Conservation (phyloP, 2,329 filamentous ascomycete genomes). For the Penicillium sp. region DNA sequence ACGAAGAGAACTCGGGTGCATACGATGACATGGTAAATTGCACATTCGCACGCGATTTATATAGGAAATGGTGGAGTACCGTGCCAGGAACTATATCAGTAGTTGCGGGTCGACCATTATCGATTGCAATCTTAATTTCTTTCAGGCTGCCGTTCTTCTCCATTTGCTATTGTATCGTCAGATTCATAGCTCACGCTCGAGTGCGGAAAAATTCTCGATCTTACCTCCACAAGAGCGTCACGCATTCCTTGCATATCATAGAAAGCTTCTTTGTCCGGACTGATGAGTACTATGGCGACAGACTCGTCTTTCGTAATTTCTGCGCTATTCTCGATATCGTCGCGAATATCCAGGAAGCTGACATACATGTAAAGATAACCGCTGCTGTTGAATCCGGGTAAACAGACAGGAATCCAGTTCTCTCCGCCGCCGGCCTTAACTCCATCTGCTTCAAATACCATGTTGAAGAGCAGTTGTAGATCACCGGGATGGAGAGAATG, state of each 20-base stretch:
- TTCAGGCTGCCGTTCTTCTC: slow-evolving; percentile 73
- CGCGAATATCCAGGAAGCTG: slow-evolving; percentile 76
- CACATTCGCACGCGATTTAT: slow-evolving; percentile 91
- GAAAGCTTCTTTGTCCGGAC: slow-evolving; percentile 89
- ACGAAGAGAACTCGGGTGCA: slow-evolving; percentile 63
- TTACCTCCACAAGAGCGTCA: slow-evolving; percentile 59
- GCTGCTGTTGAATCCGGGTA: slow-evolving; percentile 95
- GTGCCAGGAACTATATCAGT: slow-evolving; percentile 78
- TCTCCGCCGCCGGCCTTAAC: slow-evolving; percentile 92
- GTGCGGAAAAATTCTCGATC: slow-evolving; percentile 6
- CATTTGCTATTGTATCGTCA: slow-evolving; percentile 57
- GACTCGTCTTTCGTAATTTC: slow-evolving; percentile 61
- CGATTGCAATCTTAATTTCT: slow-evolving; percentile 71
- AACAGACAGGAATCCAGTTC: slow-evolving; percentile 94
- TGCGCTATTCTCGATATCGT: slow-evolving; percentile 47
- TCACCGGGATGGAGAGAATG: slow-evolving; percentile 96
- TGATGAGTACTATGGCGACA: slow-evolving; percentile 90
- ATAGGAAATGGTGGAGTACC: slow-evolving; percentile 86
- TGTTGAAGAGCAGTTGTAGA: slow-evolving; percentile 96
- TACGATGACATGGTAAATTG: slow-evolving; percentile 93
- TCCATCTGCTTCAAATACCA: slow-evolving; percentile 94
- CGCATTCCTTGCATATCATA: slow-evolving; percentile 79
- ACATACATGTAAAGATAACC: slow-evolving; percentile 99
- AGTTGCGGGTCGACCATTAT: slow-evolving; percentile 68
- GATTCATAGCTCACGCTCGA: slow-evolving; percentile 26